Base-by-base conservation (phyloP, 2,329 filamentous ascomycete genomes). In the Metarhizium humberi region DNA sequence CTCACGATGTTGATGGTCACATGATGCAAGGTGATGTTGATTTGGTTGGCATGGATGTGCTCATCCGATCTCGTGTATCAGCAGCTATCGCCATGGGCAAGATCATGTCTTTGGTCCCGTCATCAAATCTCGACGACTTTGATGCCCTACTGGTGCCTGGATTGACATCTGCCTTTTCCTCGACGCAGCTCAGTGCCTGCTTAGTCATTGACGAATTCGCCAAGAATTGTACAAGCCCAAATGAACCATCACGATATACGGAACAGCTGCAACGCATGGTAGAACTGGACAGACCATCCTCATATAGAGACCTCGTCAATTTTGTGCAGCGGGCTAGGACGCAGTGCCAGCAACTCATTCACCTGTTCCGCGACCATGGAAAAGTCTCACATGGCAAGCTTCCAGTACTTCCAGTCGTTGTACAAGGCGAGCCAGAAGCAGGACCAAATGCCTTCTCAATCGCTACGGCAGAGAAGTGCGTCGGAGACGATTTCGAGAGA, bases 11-110 rank as follows among this genome's bases (percentile, higher is more conserved):
- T 18, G 94, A 99, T 68, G 94, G 92, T 10, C 92, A 95, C 62
- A 96, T 99, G 87, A 91, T 99, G 76, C 89, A 92, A 67, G 94
- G 95, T 52, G 95, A 99, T 64, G 86, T 97, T 50, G 95, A 99
- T 66, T 78, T 99, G 46, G 92, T 99, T 30, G 92, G 94, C 36
- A 82, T 88, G 64, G 94, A 99, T 57, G 86, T 86, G 6, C 82
- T 99, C 69, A 84, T 97, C 51, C 85, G 92, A 58, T 96, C 92
- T 7, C 88, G 92, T 61, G 86, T 95, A n/a, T 88, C 84, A 57
- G 90, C 92, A 13, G 89, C 92, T 20, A 85, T 82, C 65, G 94
- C 94, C 2, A 84, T 99, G 70, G 94, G 92, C 38, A 80, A 90
- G 60, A 79, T 95, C 46, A 88, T 99, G 75, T 84, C 86, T 16